Evolutionary conservation across 768 basidiomycete genomes (phyloP).

Genomic region (Tremella fuciformis): DNA sequence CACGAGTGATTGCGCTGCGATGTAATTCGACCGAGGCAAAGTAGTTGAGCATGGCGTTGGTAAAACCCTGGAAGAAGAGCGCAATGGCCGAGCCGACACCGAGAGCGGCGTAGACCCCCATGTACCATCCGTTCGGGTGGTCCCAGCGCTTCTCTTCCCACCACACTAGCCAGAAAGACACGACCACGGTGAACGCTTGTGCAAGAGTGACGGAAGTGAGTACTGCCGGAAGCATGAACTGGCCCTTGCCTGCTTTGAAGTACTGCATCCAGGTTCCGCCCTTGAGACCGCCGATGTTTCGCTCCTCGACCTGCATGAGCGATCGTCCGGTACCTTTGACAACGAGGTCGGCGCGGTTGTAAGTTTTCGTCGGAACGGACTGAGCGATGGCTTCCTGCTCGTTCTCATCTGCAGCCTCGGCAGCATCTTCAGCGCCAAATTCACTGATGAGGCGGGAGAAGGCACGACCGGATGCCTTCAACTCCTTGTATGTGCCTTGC

Average conservation of each 20-base stretch:
- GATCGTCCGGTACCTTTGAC: conserved; percentile 54
- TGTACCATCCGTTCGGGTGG: conserved; percentile 55
- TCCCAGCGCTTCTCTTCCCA: conserved; percentile 67
- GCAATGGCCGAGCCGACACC: conserved; percentile 69
- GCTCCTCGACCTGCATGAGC: conserved; percentile 80
- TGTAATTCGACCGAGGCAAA: conserved; percentile 72
- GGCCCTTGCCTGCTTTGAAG: conserved; percentile 67
- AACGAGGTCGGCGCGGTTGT: conserved; percentile 52
- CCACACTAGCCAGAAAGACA: conserved; percentile 67
- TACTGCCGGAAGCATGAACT: conserved; percentile 64
- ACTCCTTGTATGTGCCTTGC: conserved; percentile 70
- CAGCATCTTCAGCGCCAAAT: conserved; percentile 67
- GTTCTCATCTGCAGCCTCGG: conserved; percentile 56
- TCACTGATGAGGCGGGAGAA: conserved; percentile 73
- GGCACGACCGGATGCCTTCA: conserved; percentile 64
- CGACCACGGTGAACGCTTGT: conserved; percentile 70
- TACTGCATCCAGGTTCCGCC: conserved; percentile 59
- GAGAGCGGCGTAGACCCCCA: conserved; percentile 74
- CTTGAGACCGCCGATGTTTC: conserved; percentile 71
- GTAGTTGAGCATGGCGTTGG: conserved; percentile 64
- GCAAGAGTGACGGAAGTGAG: conserved; percentile 62
- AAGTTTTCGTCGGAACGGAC: conserved; percentile 40
- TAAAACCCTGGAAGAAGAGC: conserved; percentile 66
- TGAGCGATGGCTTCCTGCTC: conserved; percentile 52
- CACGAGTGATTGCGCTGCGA: conserved; percentile 40